These are phyloP conservation scores for Santalum album DNA, from an alignment of 164 flowering plant genomes.

Conservation along the genomic window DNA sequence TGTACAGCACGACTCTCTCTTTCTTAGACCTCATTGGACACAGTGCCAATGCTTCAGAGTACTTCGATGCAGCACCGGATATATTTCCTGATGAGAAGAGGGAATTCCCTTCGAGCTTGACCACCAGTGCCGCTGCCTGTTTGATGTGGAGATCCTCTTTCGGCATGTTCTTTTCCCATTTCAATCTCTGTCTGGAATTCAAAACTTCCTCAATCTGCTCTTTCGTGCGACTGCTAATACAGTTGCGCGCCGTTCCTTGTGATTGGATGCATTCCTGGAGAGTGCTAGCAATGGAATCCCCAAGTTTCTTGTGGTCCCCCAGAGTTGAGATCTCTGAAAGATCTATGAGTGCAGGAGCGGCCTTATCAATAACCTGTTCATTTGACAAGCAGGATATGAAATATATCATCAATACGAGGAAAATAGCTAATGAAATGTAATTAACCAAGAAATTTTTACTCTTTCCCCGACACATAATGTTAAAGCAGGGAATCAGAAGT, in stretches of 20 bases:
- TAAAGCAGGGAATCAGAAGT: too few species aligned
- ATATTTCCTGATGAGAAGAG: constrained; percentile 92
- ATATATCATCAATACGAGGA: background rate
- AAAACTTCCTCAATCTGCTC: constrained; percentile 72
- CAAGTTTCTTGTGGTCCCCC: constrained; percentile 93
- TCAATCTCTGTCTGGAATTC: constrained; percentile 62
- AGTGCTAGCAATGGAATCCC: constrained; percentile 71
- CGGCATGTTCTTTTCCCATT: constrained; percentile 91
- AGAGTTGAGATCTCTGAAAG: constrained; percentile 74
- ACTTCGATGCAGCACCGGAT: constrained; percentile 87
- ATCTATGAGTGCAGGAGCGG: constrained; percentile 74
- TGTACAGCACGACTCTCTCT: constrained; percentile 85
- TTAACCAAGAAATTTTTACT: background rate
- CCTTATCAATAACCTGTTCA: constrained; percentile 69
- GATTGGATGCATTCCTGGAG: constrained; percentile 76
- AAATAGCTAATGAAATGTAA: background rate
- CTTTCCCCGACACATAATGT: too few species aligned
- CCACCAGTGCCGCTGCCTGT: constrained; percentile 91
- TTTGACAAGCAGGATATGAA: background rate
- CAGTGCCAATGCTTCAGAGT: constrained; percentile 81
- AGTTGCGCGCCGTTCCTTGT: constrained; percentile 53
- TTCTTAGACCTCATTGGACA: constrained; percentile 88
- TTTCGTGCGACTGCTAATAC: constrained; percentile 41
- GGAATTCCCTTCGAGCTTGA: constrained; percentile 98
- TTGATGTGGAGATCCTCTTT: constrained; percentile 98